These are phyloP conservation scores for Venturia pyrina DNA, from an alignment of 2,329 filamentous ascomycete species.

Conservation along the genomic window DNA sequence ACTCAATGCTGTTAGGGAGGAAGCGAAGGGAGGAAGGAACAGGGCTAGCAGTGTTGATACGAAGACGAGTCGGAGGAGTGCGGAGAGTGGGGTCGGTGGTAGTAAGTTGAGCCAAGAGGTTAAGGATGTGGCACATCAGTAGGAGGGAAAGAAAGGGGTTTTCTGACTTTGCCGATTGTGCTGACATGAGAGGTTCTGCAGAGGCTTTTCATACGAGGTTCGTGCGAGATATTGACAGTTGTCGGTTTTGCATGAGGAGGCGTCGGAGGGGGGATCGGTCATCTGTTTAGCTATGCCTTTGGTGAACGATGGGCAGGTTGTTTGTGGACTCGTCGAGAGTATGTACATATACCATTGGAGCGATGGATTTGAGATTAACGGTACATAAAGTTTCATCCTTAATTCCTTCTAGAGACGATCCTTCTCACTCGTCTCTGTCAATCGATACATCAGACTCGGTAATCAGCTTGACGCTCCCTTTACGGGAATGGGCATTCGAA, in stretches of 20 bases:
- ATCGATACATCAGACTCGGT: no score
- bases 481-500: no score
- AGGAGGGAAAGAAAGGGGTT: background rate
- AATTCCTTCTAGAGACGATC: no score
- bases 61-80: slow-evolving; percentile 4
- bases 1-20: slow-evolving; percentile 4
- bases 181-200: background rate
- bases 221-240: background rate
- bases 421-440: no score
- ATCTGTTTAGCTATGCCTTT: background rate
- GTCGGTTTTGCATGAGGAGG: background rate
- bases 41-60: slow-evolving; percentile 8
- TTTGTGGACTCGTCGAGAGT: background rate
- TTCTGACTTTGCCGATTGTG: background rate
- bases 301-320: no score
- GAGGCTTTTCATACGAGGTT: background rate
- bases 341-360: background rate
- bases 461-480: no score
- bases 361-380: no score
- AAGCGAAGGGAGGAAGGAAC: background rate
- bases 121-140: background rate
- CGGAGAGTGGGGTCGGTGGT: background rate
- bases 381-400: no score
- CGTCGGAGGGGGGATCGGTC: background rate
- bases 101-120: background rate